Evolutionary conservation across 805 yeast genomes (phyloP), one percentile per base, ranked within the genome.

Genomic region (Priceomyces castillae): DNA sequence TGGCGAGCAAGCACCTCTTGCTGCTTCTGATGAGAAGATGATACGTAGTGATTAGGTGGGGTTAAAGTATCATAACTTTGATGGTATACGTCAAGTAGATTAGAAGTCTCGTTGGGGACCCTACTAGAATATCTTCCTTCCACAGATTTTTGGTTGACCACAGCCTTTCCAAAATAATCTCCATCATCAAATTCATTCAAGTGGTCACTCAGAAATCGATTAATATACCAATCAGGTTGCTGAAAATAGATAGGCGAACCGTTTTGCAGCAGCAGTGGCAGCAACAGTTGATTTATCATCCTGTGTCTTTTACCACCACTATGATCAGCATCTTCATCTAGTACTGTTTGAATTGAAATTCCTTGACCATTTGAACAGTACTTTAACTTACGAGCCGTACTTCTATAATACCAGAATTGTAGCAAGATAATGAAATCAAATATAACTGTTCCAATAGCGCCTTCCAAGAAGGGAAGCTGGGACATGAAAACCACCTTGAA

Each of bases 401-500:
- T 12, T 17, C 26, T 7, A 20, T 11, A 34, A 10, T 34, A 39
- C 65, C 64, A 60, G 45, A 56, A 64, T 51, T 70, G 75, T 37
- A 59, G 50, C 28, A 70, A 50, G 20, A 70, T 59, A 14, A 63
- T 48, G 16, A 47, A 39, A 49, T 69, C 75, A 60, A 90, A 87
- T 3, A 80, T 48, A 16, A 90, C 76, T 0, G 97, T 89, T 3
- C 97, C 96, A 0, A 85, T 76, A 50, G 90, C 80, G 0, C 97
- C 96, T 14, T 87, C 56, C 23, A 90, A 66, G 56, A 81, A 90
- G 0, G 97, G 96, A 39, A 87, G 56, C 53, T 89, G 95, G 31
- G 78, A 80, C 50, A 64, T 54, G 19, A 86, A 62, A 54, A 84
- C 85, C 6, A 49, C 64, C 42, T 50, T 51, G 35, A 37, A 7